Evolutionary conservation across 768 basidiomycete species (phyloP).

Genomic region (Leccinum variicolor): DNA sequence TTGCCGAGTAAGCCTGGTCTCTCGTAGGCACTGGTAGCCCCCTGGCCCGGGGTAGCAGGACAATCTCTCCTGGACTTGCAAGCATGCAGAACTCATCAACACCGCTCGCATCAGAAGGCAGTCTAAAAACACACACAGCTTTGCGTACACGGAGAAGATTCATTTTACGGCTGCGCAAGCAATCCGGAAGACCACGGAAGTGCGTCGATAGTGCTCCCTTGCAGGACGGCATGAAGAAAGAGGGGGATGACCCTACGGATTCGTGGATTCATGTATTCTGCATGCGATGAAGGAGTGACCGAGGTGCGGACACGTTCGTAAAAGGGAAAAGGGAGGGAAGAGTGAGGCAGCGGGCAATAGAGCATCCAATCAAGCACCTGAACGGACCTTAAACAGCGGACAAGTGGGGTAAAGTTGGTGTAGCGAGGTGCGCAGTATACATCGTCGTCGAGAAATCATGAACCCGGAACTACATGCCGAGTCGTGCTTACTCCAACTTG

Average conservation of each 20-base stretch:
- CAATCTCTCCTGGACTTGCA: neutral
- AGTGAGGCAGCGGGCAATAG: conserved; percentile 21
- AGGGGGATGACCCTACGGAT: conserved; percentile 8
- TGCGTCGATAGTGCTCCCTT: neutral
- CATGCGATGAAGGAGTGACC: conserved; percentile 8
- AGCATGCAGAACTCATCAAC: neutral
- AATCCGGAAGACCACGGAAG: conserved; percentile 9
- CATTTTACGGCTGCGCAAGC: conserved; percentile 25
- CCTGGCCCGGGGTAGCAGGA: neutral
- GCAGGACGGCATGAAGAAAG: conserved; percentile 5
- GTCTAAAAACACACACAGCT: conserved; percentile 15
- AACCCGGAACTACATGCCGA: conserved; percentile 7
- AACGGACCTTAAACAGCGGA: conserved; percentile 27
- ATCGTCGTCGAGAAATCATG: conserved; percentile 9
- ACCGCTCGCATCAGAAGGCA: neutral
- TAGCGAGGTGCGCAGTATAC: conserved; percentile 7
- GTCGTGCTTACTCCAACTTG: conserved; percentile 5
- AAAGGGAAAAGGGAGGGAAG: conserved; percentile 13
- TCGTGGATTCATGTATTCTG: neutral
- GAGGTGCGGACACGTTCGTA: conserved; percentile 12
- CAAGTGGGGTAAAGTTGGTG: conserved; percentile 6
- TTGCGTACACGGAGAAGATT: conserved; percentile 16
- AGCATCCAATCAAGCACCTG: conserved; percentile 12
- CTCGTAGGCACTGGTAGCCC: neutral
- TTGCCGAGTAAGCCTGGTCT: neutral